Evolutionary conservation across 495 filamentous ascomycete genomes (phyloP), one percentile per base, ranked within the genome.

Genomic region (Filosporella fistucella): DNA sequence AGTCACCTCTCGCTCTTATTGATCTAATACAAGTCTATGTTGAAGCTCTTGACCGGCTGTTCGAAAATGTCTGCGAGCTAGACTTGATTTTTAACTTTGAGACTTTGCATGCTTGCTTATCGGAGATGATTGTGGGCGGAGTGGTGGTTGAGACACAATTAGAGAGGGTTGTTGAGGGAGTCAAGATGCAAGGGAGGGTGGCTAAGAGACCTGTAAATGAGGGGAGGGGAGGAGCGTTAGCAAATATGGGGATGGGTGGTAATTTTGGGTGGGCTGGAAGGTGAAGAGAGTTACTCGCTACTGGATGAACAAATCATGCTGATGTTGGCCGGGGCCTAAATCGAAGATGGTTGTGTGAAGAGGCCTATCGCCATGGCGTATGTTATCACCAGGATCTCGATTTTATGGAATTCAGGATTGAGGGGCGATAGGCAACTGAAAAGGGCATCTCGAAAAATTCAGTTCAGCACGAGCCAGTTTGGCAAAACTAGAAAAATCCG

Each of bases 31-130:
- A 97, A 65, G 93, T 97, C 21, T 97, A 96, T 54, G 93, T 98
- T 43, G 91, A 97, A 67, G 81, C 94, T 16, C 77, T 98, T 17
- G 93, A 98, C 64, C 78, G 88, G 46, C 74, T 98, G 44, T 97
- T 97, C 62, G 91, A 96, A 71, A 96, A 97, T 58, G 93, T 98
- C 20, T 98, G 93, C 72, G 93, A 98, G 67, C 70, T 98, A 39
- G 93, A 98, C 63, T 75, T 98, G 45, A 98, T 97, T 65, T 98
- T 97, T 70, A 96, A 96, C 56, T 98, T 95, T 63, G 93, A 98
- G 76, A 91, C 89, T 23, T 77, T 97, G 63, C 93, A 98, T 69
- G 87, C 93, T 4, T 80, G 85, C 20, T 71, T 98, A 18, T 79
- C 80, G 55, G 93, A 98, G 77, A 94, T 98, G 88, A 83, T 98